Evolutionary conservation across 768 basidiomycete genomes (phyloP).

Genomic region (Pisolithus orientalis): DNA sequence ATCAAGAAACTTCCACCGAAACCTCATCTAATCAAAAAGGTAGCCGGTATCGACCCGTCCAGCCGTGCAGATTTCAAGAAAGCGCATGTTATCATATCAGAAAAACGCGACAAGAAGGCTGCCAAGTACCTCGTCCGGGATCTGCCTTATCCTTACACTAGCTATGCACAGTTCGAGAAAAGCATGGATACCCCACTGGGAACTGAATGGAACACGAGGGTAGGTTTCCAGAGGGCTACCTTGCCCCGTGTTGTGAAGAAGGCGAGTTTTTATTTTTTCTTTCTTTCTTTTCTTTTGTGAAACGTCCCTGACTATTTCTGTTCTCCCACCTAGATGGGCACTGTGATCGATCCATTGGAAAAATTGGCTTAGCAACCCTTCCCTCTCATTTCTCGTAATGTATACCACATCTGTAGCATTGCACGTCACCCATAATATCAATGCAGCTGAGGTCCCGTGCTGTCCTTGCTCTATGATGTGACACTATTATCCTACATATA

Average conservation of each 20-base stretch:
- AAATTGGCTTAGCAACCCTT: constrained; percentile 33
- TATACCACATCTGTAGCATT: too few species aligned
- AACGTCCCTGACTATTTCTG: background rate
- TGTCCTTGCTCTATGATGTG: too few species aligned
- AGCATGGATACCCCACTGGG: constrained; percentile 79
- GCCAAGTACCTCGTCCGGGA: constrained; percentile 86
- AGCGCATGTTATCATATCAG: constrained; percentile 90
- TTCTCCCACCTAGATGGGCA: constrained; percentile 46
- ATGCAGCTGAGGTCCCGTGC: too few species aligned
- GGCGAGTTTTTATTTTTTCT: constrained; percentile 34
- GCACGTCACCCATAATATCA: too few species aligned
- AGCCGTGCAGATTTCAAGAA: constrained; percentile 81
- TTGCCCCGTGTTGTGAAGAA: constrained; percentile 85
- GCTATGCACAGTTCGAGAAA: constrained; percentile 86
- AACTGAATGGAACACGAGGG: constrained; percentile 88
- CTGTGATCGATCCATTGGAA: constrained; percentile 63
- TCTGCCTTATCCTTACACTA: constrained; percentile 91
- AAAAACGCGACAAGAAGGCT: constrained; percentile 93
- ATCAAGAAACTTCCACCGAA: constrained; percentile 53
- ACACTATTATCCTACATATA: too few species aligned
- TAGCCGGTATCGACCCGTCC: constrained; percentile 74
- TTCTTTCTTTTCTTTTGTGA: constrained; percentile 3
- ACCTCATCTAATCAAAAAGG: constrained; percentile 70
- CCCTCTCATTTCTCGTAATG: too few species aligned
- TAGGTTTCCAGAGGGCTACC: constrained; percentile 78